Base-by-base conservation (phyloP, 169 alveolate genomes). In the Plasmodium falciparum region DNA sequence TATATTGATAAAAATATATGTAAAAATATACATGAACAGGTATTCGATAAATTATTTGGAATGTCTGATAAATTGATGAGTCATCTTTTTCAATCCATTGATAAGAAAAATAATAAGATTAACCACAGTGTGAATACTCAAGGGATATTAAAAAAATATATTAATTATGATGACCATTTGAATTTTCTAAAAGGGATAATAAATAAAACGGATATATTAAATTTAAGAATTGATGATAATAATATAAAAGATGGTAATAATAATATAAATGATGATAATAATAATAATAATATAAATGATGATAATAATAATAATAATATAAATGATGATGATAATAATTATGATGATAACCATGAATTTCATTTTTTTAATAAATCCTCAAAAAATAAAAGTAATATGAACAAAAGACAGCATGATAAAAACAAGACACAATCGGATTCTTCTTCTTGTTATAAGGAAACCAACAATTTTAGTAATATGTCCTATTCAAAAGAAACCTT, bases 21-120 rank as follows among this genome's bases (percentile, higher is more conserved):
- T 17, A 56, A 24, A 7, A 39, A 11, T 17, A 15, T 83, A 22
- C 91, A 73, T 15, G 24, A 69, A 15, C 58, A 83, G 20, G 26
- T 83, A 69, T 83, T 83, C 56, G n/a, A 7, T 6, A 54, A 69
- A 47, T 29, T 83, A 4, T 83, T 67, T 6, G 56, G 67, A 3
- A 49, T 83, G 70, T 5, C 47, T 39, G 67, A 52, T 45, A 22
- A 50, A 22, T 83, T 73, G 12, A 17, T 33, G 22, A 15, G 9
- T 24, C 49, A 47, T n/a, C 47, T 39, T 5, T 65, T 49, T 43
- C 45, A 49, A 33, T 39, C 88, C 1, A 58, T 59, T n/a, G 1
- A 49, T 59, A 22, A 26, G 5, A 7, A 47, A 73, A 59, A 11
- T 33, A 62, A 43, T 8, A 33, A 15, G 13, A 29, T 12, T 7